Conservation (phyloP, 2,329 filamentous ascomycete species). For the Verticillium klebahnii region DNA sequence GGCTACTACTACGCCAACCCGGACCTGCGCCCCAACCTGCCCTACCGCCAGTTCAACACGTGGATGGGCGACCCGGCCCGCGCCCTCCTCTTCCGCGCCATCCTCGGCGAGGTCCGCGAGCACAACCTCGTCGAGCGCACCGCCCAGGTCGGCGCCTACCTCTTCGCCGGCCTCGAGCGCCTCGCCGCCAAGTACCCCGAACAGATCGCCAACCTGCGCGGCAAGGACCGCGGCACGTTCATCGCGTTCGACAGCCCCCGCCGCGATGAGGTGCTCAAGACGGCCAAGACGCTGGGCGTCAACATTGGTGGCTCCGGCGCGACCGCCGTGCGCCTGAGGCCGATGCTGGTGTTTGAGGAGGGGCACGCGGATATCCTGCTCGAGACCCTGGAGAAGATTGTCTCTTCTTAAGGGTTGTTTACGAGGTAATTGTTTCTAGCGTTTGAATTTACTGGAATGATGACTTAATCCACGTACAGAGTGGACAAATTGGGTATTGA, state of each 20-base stretch:
- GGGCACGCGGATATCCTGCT: constrained; percentile 83
- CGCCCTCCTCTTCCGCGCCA: constrained; percentile 79
- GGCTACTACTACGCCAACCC: constrained; percentile 88
- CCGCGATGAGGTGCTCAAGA: constrained; percentile 72
- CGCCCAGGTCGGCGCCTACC: constrained; percentile 71
- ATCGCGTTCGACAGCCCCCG: constrained; percentile 85
- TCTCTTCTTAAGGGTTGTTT: constrained; percentile 35
- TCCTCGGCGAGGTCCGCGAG: constrained; percentile 74
- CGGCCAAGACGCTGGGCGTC: constrained; percentile 74
- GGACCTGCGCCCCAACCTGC: constrained; percentile 79
- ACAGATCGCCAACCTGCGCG: constrained; percentile 78
- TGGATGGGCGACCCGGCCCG: constrained; percentile 94
- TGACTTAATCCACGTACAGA: not conserved
- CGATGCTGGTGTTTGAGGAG: constrained; percentile 91
- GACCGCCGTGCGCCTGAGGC: constrained; percentile 71
- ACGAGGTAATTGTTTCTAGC: not conserved
- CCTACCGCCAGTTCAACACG: constrained; percentile 95
- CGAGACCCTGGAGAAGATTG: constrained; percentile 72
- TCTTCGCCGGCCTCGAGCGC: constrained; percentile 64
- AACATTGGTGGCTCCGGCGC: constrained; percentile 84
- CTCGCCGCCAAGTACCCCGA: constrained; percentile 68
- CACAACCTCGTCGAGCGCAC: constrained; percentile 77
- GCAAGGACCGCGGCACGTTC: constrained; percentile 85
- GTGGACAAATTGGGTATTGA: no score
- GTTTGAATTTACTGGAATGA: not conserved